These are phyloP conservation scores for Cladosporium colombiae DNA, from an alignment of 2,329 filamentous ascomycete species.

Conservation along the genomic window DNA sequence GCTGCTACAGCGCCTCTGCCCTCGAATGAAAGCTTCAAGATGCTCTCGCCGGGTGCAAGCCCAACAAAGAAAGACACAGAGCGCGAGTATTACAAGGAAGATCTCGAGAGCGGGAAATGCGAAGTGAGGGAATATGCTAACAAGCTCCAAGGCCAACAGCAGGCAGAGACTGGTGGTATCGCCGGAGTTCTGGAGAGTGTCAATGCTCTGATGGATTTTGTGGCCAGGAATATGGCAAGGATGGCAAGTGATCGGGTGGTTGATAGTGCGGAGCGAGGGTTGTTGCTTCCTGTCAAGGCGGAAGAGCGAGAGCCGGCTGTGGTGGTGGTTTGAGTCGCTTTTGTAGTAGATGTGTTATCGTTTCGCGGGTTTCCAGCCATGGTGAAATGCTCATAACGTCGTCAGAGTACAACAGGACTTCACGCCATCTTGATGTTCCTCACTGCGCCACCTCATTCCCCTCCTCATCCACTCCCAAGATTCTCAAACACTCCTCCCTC, in stretches of 20 bases:
- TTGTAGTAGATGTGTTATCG: not conserved
- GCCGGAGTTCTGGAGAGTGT: constrained; percentile 25
- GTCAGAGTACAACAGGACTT: too few species aligned
- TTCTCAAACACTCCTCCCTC: constrained; percentile 38
- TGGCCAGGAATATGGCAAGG: constrained; percentile 25
- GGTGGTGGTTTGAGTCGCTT: not conserved
- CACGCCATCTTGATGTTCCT: too few species aligned
- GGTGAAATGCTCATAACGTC: not conserved
- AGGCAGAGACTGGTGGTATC: not conserved
- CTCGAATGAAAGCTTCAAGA: not conserved
- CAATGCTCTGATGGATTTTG: constrained; percentile 26
- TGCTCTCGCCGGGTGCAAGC: not conserved
- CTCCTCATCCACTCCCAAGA: constrained; percentile 38
- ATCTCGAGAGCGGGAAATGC: not conserved
- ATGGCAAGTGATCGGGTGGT: constrained; percentile 28
- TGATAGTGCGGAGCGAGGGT: constrained; percentile 27
- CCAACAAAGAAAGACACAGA: not conserved
- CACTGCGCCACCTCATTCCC: constrained; percentile 5
- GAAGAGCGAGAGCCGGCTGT: constrained; percentile 25
- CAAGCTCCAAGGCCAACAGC: not conserved
- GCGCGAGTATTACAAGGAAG: not conserved
- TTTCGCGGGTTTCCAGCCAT: not conserved
- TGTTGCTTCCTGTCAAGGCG: constrained; percentile 30
- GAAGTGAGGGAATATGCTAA: too few species aligned
- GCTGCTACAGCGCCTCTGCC: constrained; percentile 22